Base-by-base conservation (phyloP, 2,329 filamentous ascomycete species). In the Cadophora malorum region DNA sequence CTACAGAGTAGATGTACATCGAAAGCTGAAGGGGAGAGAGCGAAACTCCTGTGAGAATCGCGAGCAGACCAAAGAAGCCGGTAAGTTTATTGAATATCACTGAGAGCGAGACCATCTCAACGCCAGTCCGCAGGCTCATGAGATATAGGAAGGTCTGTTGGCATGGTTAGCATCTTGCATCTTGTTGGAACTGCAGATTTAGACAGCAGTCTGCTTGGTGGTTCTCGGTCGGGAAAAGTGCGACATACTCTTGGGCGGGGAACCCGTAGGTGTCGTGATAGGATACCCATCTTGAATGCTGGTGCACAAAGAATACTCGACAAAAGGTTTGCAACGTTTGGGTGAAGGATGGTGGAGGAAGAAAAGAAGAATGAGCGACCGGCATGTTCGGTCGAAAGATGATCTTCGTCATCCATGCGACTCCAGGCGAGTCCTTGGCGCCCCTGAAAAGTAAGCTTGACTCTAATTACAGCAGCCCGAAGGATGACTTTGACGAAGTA, bases 1-100 rank as follows among this genome's bases (percentile, higher is more conserved):
- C 74, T 69, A 96, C 85, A 31, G 92, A 96, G 84, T 97, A 97
- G 60, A 97, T 85, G 84, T 97, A 97, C 85, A 96, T 96, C 67
- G 91, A 92, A 67, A 97, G 86, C 80, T 97, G 95, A 28, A 96
- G 86, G 35, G 89, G 85, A 64, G 93, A 94, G 70, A 97, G 88
- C 74, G 90, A 84, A 80, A 92, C 94, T 78, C 95, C 95, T 28
- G 94, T 97, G 72, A 97, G 84, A 73, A 97, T 87, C 68, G 94
- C 94, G 73, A 97, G 90, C 53, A 97, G 85, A 72, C 94, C 94
- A 80, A 97, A 97, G 73, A 97, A 84, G 67, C 94, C 94, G 61
- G 93, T 95, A 73, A 94, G 88, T 80, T 97, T 97, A 85, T 97
- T 97, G 82, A 97, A 90, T 65, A 96, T 85, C 71, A 97, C 87